phyloP scores from a whole-genome alignment of 208 protist genomes.

The Trypanosoma platydactyli region DNA sequence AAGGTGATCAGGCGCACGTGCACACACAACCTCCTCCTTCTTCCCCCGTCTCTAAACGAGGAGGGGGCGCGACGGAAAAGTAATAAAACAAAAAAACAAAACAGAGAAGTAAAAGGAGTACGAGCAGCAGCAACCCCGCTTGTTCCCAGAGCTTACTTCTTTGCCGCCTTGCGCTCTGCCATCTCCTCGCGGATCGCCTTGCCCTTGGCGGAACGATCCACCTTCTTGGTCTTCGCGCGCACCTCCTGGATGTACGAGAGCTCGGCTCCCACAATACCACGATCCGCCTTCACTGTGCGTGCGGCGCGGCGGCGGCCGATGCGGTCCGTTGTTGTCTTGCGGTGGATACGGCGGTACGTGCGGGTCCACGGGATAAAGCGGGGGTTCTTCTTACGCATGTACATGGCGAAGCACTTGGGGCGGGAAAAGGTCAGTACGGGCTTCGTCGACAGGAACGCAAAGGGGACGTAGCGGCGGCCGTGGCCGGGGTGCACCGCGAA shows the following conservation, averaged over 20 bases:
- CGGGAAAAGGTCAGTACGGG: conserved; percentile 92
- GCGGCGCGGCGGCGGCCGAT: conserved; percentile 79
- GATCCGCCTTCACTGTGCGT: conserved; percentile 69
- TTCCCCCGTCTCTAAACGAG: neutral
- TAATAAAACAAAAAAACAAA: conserved; percentile 16
- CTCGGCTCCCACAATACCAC: conserved; percentile 87
- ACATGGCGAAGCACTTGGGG: conserved; percentile 90
- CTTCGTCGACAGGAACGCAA: conserved; percentile 93
- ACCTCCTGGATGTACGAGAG: conserved; percentile 90
- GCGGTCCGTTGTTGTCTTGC: conserved; percentile 89
- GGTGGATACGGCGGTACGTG: conserved; percentile 92
- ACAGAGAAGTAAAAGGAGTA: conserved; percentile 2
- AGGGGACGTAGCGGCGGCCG: conserved; percentile 92
- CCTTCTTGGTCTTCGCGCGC: conserved; percentile 65
- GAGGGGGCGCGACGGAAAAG: neutral
- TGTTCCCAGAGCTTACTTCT: conserved; percentile 59
- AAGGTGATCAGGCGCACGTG: conserved; percentile 4
- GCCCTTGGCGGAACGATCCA: conserved; percentile 88
- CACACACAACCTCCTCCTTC: neutral
- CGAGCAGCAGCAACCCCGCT: too few relatives aligned
- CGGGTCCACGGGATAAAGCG: conserved; percentile 92
- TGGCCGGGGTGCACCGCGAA: conserved; percentile 94
- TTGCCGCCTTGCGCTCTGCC: conserved; percentile 88
- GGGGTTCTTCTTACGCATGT: conserved; percentile 95
- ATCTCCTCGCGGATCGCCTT: conserved; percentile 89